Base-by-base conservation (phyloP, 2,329 filamentous ascomycete species). In the Epichloe glyceriae region DNA sequence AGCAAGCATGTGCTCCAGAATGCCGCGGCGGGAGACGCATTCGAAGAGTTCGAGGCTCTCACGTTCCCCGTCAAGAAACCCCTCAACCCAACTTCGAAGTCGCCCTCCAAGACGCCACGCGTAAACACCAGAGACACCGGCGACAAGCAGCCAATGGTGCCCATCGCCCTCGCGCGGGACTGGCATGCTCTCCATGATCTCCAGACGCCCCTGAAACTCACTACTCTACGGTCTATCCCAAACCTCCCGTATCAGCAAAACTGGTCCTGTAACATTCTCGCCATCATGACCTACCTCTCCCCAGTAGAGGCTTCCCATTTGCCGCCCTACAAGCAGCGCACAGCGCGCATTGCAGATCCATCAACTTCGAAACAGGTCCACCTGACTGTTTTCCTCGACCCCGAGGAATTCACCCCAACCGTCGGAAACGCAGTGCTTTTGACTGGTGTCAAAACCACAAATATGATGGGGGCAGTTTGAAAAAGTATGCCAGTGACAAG, bases 371-470 rank as follows among this genome's bases (percentile, higher is more conserved):
- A 78, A 57, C 72, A 71, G 19, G 72, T 80, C 4, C 70, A 73
- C 39, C 58, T 80, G 3, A 78, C 75, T 0, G 73, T 79, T 0
- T 79, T 79, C 47, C 66, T 79, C 4, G 73, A 79, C 26, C 70
- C 77, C 0, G 70, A 73, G 2, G 57, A 58, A 0, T 80, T 80
- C 55, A 54, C 52, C 1, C 76, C 77, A 0, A 51, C 43, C 0
- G 57, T 78, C 0, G 77, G 76, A 3, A 73, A 69, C 47, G 71
- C 71, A 0, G 72, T 79, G 1, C 55, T 80, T 4, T 61, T 80
- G 0, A 66, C 74, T 0, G 76, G 76, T 0, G 75, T 79, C 2
- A 80, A 80, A 80, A 80, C 34, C 77, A 80, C 47, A 61, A 69
- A 1, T 79, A 75, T 51, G 76, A 79, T 15, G 70, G 69, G 1